A percentile compares a stretch with the other conserved stretches of the same genome.
Conservation (phyloP, 176 grass and related monocot genomes). For the Musa beccarii region DNA sequence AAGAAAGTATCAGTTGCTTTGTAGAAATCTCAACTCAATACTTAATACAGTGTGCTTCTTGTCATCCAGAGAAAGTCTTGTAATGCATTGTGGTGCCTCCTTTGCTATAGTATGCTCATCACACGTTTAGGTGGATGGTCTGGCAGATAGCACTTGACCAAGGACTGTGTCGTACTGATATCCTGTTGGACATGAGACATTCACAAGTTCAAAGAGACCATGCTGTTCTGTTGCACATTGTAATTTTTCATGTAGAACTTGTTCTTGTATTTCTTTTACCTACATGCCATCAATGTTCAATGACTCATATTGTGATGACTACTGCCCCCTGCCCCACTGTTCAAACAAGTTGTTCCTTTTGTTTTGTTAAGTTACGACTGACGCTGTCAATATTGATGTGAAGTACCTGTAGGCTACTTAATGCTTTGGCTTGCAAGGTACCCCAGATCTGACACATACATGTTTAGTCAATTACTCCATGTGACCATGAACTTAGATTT, state of each 20-base stretch:
- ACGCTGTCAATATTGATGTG: neutral
- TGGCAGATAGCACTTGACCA: no score
- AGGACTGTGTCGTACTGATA: no score
- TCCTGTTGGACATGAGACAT: no score
- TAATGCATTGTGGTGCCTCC: no score
- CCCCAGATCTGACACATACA: neutral
- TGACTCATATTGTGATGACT: neutral
- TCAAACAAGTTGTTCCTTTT: no score
- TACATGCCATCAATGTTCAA: neutral
- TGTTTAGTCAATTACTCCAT: neutral
- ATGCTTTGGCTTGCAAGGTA: neutral
- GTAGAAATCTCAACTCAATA: no score
- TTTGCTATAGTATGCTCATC: no score
- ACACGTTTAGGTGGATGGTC: no score
- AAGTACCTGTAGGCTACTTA: neutral
- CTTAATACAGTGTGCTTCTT: no score
- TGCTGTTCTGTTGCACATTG: neutral
- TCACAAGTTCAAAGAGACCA: neutral
- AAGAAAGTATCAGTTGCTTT: no score
- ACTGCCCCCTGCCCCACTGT: no score
- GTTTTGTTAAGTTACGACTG: neutral
- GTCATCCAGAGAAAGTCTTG: no score
- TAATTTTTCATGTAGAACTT: neutral
- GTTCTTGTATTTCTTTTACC: neutral
- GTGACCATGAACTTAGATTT: neutral